phyloP scores from a whole-genome alignment of 2,329 filamentous ascomycete species.

The Arthrobotrys pseudoclavata region DNA sequence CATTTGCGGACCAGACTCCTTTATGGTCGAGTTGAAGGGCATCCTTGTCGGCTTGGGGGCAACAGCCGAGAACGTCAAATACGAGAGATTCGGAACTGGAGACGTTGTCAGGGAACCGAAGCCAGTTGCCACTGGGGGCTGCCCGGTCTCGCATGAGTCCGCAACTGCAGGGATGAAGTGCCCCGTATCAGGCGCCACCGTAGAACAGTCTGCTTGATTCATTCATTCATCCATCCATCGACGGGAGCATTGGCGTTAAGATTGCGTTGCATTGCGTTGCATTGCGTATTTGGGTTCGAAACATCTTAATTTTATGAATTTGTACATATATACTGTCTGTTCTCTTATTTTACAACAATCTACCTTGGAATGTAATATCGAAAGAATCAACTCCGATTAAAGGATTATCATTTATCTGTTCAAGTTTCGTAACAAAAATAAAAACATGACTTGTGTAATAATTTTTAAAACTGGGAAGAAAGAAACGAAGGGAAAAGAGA shows the following conservation, averaged over 20 bases:
- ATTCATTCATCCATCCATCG: not conserved
- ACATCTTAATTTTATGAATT: not conserved
- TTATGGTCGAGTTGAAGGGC: slow-evolving; percentile 75
- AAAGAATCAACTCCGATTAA: slow-evolving; percentile 24
- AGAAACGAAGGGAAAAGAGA: slow-evolving; percentile 31
- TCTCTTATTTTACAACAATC: not conserved
- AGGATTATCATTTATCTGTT: slow-evolving; percentile 49
- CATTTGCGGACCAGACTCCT: slow-evolving; percentile 77
- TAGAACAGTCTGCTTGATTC: slow-evolving; percentile 15
- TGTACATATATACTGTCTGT: slow-evolving; percentile 22
- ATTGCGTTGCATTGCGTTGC: no score
- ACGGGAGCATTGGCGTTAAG: slow-evolving; percentile 15
- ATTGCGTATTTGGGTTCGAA: not conserved
- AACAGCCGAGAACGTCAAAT: slow-evolving; percentile 72
- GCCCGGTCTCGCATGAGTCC: slow-evolving; percentile 30
- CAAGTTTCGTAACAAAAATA: slow-evolving; percentile 14
- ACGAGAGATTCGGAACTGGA: slow-evolving; percentile 78
- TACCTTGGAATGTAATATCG: slow-evolving; percentile 5
- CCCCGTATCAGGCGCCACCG: slow-evolving; percentile 27
- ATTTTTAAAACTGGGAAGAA: not conserved
- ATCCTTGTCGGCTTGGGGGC: slow-evolving; percentile 73
- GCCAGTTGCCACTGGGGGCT: not conserved
- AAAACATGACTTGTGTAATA: slow-evolving; percentile 10
- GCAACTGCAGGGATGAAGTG: slow-evolving; percentile 24
- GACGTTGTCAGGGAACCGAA: slow-evolving; percentile 64